Percentiles rank a stretch among this genome's conserved stretches.
Conservation (phyloP, 495 filamentous ascomycete species). For the Aspergillus cavernicola region DNA sequence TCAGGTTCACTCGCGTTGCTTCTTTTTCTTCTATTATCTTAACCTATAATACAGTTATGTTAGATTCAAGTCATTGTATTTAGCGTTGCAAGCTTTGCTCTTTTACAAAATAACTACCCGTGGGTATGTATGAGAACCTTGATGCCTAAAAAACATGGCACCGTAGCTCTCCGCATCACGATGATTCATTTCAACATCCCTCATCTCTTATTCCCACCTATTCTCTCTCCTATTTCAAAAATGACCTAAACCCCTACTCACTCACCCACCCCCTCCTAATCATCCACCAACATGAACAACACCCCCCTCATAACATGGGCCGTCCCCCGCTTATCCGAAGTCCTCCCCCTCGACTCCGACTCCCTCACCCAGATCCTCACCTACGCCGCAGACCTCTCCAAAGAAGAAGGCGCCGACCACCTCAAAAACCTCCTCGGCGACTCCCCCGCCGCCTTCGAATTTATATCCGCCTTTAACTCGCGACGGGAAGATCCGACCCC, state of each 20-base stretch:
- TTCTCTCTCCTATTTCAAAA: too few relatives aligned
- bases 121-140: background rate
- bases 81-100: too few relatives aligned
- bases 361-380: conserved; percentile 78
- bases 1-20: too few relatives aligned
- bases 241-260: too few relatives aligned
- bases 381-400: conserved; percentile 69
- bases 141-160: conserved; percentile 16
- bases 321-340: conserved; percentile 63
- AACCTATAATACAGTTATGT: too few relatives aligned
- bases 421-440: conserved; percentile 87
- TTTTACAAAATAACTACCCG: too few relatives aligned
- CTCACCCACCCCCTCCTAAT: too few relatives aligned
- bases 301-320: conserved; percentile 48
- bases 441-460: conserved; percentile 78
- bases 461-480: conserved; percentile 87
- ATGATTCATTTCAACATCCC: background rate
- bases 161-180: conserved; percentile 1
- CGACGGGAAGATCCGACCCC: conserved; percentile 49
- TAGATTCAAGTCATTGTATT: too few relatives aligned
- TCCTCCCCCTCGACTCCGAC: conserved; percentile 80
- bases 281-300: conserved; percentile 11
- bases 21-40: too few relatives aligned
- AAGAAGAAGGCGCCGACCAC: conserved; percentile 71
- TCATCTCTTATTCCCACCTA: background rate